Conservation (phyloP, 169 alveolate genomes). For the Eimeria falciformis region DNA sequence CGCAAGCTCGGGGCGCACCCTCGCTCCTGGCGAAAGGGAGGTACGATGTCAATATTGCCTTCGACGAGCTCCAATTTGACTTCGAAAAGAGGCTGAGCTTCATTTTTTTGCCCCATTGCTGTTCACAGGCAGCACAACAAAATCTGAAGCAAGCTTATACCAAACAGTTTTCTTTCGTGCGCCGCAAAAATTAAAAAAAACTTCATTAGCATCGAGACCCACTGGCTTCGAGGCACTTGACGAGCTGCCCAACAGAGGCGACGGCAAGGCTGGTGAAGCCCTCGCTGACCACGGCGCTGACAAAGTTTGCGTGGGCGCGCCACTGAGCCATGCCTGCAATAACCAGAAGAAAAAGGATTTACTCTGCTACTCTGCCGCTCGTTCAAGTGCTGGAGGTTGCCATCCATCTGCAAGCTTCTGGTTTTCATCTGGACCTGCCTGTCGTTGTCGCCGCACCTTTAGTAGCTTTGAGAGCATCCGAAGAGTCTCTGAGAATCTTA, state of each 20-base stretch:
- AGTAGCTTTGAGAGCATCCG: conserved; percentile 89
- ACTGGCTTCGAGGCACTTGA: conserved; percentile 90
- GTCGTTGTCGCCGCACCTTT: conserved; percentile 25
- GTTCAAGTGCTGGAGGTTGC: no score
- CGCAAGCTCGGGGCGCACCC: no score
- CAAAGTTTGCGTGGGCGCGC: conserved; percentile 91
- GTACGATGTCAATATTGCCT: conserved; percentile 88
- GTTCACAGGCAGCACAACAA: background rate
- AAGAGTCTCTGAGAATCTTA: conserved; percentile 92
- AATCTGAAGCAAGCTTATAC: background rate
- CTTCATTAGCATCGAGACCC: background rate
- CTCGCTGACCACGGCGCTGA: conserved; percentile 90
- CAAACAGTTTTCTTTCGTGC: no score
- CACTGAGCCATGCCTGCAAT: conserved; percentile 87
- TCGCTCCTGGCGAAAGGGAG: conserved; percentile 84
- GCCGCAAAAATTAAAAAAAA: background rate
- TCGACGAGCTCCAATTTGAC: conserved; percentile 90
- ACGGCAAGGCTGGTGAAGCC: conserved; percentile 91
- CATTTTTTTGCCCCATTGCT: conserved; percentile 84
- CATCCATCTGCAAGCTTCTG: no score
- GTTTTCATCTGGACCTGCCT: background rate
- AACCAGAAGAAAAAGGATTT: background rate
- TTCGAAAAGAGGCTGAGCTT: conserved; percentile 92
- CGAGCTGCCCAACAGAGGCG: conserved; percentile 87
- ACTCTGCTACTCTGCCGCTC: no score